Percentiles rank a stretch among this genome's conserved stretches.
phyloP scores from a whole-genome alignment of 1,284 basidiomycete species.

The Schizopora paradoxa region DNA sequence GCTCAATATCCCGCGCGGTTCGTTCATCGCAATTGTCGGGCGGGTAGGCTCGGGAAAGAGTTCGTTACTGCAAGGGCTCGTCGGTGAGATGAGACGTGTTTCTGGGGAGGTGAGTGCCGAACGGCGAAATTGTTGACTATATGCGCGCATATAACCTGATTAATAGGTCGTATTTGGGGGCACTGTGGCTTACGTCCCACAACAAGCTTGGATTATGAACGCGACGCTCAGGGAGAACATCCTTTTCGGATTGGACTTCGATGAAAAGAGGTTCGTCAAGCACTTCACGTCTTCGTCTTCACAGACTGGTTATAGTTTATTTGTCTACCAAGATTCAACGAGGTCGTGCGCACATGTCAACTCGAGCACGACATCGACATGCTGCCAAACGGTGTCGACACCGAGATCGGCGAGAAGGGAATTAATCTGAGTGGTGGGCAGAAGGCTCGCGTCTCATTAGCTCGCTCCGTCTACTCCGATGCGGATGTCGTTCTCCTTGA shows the following conservation, averaged over 20 bases:
- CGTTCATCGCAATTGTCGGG: constrained; percentile 71
- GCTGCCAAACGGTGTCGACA: constrained; percentile 60
- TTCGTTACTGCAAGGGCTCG: constrained; percentile 62
- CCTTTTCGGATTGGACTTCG: constrained; percentile 55
- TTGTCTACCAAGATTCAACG: constrained; percentile 36
- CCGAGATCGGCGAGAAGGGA: constrained; percentile 84
- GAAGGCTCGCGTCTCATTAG: constrained; percentile 76
- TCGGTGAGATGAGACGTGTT: constrained; percentile 74
- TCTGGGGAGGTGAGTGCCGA: constrained; percentile 42
- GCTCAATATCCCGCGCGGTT: constrained; percentile 53
- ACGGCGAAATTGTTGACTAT: background rate
- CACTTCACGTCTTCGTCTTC: constrained; percentile 2
- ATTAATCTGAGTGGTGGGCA: constrained; percentile 64
- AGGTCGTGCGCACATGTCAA: constrained; percentile 55
- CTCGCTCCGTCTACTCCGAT: constrained; percentile 73
- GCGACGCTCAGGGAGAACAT: constrained; percentile 66
- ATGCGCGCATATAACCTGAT: constrained; percentile 5
- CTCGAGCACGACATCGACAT: constrained; percentile 63
- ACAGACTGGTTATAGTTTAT: constrained; percentile 30
- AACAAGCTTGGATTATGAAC: constrained; percentile 77
- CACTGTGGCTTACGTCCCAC: constrained; percentile 69
- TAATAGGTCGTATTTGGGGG: constrained; percentile 58
- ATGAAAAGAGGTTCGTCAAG: constrained; percentile 41
- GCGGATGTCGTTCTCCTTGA: constrained; percentile 72
- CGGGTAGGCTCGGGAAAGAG: constrained; percentile 72